Conservation (phyloP, 371 early-diverging fungal species). For the Mucor irregularis region DNA sequence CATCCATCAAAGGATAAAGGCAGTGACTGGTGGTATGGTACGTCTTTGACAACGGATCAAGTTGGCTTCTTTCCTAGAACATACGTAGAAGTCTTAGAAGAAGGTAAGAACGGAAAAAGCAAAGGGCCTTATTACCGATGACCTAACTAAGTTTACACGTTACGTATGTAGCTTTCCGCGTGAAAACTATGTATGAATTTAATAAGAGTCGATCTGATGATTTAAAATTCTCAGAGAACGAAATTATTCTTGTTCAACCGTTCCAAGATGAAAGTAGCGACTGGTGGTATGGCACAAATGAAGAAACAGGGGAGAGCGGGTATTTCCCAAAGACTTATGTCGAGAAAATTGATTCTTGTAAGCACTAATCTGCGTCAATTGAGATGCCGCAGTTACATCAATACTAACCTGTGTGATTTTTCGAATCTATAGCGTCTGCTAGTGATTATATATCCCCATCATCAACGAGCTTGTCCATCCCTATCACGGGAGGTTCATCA, state of each 20-base stretch:
- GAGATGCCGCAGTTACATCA: no score
- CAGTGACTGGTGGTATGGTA: conserved; percentile 54
- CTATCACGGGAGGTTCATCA: neutral
- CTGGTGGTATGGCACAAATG: conserved; percentile 51
- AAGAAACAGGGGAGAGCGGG: conserved; percentile 38
- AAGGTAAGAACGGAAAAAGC: conserved; percentile 26
- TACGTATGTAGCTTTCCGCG: conserved; percentile 36
- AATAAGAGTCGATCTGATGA: conserved; percentile 45
- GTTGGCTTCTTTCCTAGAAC: conserved; percentile 50
- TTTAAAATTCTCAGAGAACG: conserved; percentile 44
- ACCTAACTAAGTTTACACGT: neutral
- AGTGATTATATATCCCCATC: neutral
- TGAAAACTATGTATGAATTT: conserved; percentile 46
- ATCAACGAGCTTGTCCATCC: conserved; percentile 8
- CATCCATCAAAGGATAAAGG: conserved; percentile 54
- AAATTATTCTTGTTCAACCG: conserved; percentile 48
- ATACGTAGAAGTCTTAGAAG: conserved; percentile 45
- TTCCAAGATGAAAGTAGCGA: conserved; percentile 50
- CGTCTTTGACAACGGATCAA: conserved; percentile 30
- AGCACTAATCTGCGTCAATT: neutral
- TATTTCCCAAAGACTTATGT: conserved; percentile 47
- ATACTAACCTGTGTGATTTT: no score
- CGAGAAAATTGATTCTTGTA: conserved; percentile 35
- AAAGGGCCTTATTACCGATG: neutral
- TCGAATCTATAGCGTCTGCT: neutral